A percentile compares a stretch with the other conserved stretches of the same genome.
phyloP scores from a whole-genome alignment of 2,329 filamentous ascomycete species.

The Cytospora mali region DNA sequence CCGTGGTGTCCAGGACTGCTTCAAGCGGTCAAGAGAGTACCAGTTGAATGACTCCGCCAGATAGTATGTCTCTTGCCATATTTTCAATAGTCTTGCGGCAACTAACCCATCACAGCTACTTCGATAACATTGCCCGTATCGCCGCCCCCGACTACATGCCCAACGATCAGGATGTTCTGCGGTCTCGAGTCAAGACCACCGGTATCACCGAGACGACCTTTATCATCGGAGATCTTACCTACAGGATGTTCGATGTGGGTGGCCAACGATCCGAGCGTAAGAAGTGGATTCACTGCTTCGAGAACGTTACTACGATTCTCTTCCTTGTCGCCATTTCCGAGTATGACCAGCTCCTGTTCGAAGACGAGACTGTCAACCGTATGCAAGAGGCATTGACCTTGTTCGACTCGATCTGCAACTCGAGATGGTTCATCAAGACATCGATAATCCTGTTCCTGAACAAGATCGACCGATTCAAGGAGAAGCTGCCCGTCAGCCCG shows the following conservation, averaged over 20 bases:
- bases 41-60: slow-evolving; percentile 94
- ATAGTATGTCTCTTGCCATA: slow-evolving; percentile 71
- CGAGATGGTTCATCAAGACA: slow-evolving; percentile 87
- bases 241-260: slow-evolving; percentile 97
- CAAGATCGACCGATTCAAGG: slow-evolving; percentile 89
- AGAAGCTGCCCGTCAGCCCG: slow-evolving; percentile 80
- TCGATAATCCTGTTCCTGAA: slow-evolving; percentile 88
- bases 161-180: slow-evolving; percentile 91
- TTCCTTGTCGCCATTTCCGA: slow-evolving; percentile 97
- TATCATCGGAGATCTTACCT: slow-evolving; percentile 91
- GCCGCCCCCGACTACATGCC: slow-evolving; percentile 90
- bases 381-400: slow-evolving; percentile 88
- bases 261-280: slow-evolving; percentile 94
- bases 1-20: slow-evolving; percentile 89
- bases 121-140: slow-evolving; percentile 91
- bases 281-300: slow-evolving; percentile 99
- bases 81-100: not conserved
- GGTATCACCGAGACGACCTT: slow-evolving; percentile 97
- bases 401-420: slow-evolving; percentile 87
- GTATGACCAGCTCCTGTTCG: slow-evolving; percentile 94
- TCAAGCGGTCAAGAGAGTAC: slow-evolving; percentile 94
- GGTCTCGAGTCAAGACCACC: slow-evolving; percentile 95
- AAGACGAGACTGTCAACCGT: slow-evolving; percentile 94
- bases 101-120: slow-evolving; percentile 70
- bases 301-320: slow-evolving; percentile 95